Evolutionary conservation across 2,329 filamentous ascomycete species (phyloP).

Genomic region (Sphaerulina populicola): DNA sequence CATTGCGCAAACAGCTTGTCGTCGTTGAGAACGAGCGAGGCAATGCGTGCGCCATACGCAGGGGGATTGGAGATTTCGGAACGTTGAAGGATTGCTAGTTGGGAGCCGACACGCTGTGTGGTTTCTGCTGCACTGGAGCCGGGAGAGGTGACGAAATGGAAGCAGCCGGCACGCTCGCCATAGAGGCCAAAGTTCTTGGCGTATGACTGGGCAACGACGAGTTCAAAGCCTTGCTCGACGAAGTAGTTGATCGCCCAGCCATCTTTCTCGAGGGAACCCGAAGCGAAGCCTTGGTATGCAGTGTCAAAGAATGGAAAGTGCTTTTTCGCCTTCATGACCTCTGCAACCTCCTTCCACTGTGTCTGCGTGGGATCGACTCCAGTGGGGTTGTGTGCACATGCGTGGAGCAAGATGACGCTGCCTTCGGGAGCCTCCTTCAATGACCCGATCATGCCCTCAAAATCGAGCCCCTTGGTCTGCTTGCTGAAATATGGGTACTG

Average conservation of each 20-base stretch:
- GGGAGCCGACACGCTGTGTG: slow-evolving; percentile 63
- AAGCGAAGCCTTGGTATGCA: slow-evolving; percentile 96
- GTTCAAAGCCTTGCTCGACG: slow-evolving; percentile 75
- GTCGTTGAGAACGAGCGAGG: slow-evolving; percentile 76
- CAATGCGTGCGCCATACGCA: slow-evolving; percentile 86
- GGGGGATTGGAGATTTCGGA: slow-evolving; percentile 97
- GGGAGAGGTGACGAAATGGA: slow-evolving; percentile 81
- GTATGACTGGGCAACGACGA: slow-evolving; percentile 47
- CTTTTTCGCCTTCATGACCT: slow-evolving; percentile 63
- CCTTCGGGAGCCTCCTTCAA: slow-evolving; percentile 64
- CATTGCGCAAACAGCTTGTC: slow-evolving; percentile 73
- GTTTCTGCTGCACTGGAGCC: slow-evolving; percentile 55
- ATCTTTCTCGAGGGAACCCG: slow-evolving; percentile 75
- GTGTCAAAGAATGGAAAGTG: slow-evolving; percentile 99
- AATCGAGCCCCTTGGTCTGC: slow-evolving; percentile 81
- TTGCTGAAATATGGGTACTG: slow-evolving; percentile 92
- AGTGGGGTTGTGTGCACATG: slow-evolving; percentile 96
- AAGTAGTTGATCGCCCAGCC: slow-evolving; percentile 93
- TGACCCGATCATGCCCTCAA: slow-evolving; percentile 72
- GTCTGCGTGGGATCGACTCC: slow-evolving; percentile 89
- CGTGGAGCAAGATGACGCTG: slow-evolving; percentile 84
- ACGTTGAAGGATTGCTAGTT: slow-evolving; percentile 88
- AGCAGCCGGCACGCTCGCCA: slow-evolving; percentile 89
- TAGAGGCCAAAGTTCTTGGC: slow-evolving; percentile 68
- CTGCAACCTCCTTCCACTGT: slow-evolving; percentile 87